Conservation (phyloP, 2,329 filamentous ascomycete genomes). For the Fusarium nematophilum region DNA sequence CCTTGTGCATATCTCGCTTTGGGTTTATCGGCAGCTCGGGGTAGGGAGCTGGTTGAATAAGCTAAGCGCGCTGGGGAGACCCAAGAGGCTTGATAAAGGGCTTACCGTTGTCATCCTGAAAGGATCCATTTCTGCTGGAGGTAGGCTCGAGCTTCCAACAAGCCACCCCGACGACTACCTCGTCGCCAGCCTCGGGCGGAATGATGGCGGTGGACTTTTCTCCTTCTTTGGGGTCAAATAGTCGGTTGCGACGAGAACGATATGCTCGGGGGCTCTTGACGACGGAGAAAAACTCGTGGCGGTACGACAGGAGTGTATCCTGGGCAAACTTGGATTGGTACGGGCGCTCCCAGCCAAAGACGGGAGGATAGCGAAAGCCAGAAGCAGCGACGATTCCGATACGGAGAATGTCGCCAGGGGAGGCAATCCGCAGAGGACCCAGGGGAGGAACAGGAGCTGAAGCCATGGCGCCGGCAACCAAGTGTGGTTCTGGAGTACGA, state of each 20-base stretch:
- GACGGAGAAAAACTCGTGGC: neutral
- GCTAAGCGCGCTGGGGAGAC: neutral
- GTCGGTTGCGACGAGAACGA: constrained; percentile 7
- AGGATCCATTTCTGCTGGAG: neutral
- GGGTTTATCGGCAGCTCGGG: neutral
- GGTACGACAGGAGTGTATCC: constrained; percentile 5
- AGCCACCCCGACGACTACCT: constrained; percentile 2
- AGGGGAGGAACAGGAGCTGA: neutral
- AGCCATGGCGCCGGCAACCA: too few species aligned
- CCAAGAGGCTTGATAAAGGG: neutral
- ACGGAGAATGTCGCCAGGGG: neutral
- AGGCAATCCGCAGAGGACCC: neutral
- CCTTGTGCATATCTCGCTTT: constrained; percentile 1
- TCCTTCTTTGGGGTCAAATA: neutral
- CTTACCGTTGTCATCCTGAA: neutral
- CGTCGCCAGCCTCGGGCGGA: neutral
- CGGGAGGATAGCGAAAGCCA: constrained; percentile 3
- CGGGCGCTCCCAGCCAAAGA: constrained; percentile 9
- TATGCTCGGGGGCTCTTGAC: neutral
- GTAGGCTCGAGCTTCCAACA: neutral
- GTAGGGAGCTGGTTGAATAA: neutral
- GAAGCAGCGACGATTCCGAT: constrained; percentile 3
- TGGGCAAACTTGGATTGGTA: constrained; percentile 1
- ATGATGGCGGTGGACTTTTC: constrained; percentile 5
- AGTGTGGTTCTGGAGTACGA: too few species aligned